Conservation (phyloP, 2,329 filamentous ascomycete genomes). For the Boeremia lycopersici region DNA sequence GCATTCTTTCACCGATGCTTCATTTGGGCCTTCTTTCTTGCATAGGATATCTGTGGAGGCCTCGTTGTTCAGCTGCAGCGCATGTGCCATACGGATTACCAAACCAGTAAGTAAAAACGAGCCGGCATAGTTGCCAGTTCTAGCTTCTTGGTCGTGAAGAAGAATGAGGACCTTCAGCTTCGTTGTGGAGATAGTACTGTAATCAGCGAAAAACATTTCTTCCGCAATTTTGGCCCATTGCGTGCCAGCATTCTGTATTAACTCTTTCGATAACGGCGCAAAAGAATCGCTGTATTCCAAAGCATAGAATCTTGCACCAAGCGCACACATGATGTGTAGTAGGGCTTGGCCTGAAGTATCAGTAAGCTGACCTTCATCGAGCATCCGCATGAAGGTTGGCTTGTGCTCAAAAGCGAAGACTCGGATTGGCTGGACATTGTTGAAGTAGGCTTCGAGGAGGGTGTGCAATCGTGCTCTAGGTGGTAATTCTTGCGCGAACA, state of each 20-base stretch:
- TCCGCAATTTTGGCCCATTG: conserved; percentile 43
- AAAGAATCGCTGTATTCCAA: conserved; percentile 40
- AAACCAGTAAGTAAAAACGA: conserved; percentile 41
- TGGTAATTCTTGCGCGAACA: conserved; percentile 33
- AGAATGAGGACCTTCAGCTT: conserved; percentile 40
- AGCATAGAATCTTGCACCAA: conserved; percentile 38
- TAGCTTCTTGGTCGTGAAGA: conserved; percentile 41
- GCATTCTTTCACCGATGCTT: conserved; percentile 38
- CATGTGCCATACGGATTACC: conserved; percentile 42
- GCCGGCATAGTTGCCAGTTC: conserved; percentile 40
- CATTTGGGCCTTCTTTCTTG: conserved; percentile 36
- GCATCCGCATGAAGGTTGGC: conserved; percentile 42
- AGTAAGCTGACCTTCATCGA: conserved; percentile 39
- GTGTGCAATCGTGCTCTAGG: conserved; percentile 31
- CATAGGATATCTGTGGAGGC: conserved; percentile 34
- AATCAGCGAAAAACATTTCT: conserved; percentile 43
- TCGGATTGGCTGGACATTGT: conserved; percentile 37
- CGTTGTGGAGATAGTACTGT: conserved; percentile 40
- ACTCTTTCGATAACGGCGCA: conserved; percentile 32
- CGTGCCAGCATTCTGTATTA: conserved; percentile 39
- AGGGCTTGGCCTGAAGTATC: conserved; percentile 38
- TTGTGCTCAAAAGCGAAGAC: conserved; percentile 42
- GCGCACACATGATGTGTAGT: conserved; percentile 42
- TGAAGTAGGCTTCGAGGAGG: conserved; percentile 40
- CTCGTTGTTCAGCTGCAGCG: conserved; percentile 41